Evolutionary conservation across 1,284 basidiomycete species (phyloP).

Genomic region (Malassezia sp.): DNA sequence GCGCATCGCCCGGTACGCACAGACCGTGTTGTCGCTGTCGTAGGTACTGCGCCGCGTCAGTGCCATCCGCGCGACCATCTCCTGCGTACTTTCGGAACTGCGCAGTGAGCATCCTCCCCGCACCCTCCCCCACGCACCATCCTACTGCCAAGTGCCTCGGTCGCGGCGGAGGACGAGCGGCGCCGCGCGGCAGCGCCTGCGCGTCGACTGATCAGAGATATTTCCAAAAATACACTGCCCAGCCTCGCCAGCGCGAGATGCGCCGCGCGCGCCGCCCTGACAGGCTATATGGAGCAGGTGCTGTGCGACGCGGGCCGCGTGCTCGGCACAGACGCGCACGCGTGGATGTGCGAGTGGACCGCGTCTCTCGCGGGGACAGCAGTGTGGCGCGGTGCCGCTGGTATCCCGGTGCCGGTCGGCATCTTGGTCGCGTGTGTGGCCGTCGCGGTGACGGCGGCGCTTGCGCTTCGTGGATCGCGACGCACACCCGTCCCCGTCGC

Average conservation of each 20-base stretch:
- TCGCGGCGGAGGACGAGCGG: background rate
- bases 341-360: background rate
- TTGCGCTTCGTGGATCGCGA: background rate
- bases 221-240: conserved; percentile 7
- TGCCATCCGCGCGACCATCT: background rate
- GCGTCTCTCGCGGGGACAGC: background rate
- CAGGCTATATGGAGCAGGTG: background rate
- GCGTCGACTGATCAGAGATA: conserved; percentile 6
- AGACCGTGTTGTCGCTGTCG: conserved; percentile 45
- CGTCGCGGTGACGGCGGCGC: background rate
- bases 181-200: no score
- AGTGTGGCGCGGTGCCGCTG: background rate
- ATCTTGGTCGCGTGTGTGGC: background rate
- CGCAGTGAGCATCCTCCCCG: background rate
- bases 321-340: background rate
- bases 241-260: background rate
- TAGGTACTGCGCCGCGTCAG: conserved; percentile 38
- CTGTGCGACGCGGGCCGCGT: background rate
- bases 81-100: conserved; percentile 16
- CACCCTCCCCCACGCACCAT: conserved; percentile 10
- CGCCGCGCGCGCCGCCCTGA: no score
- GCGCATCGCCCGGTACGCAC: conserved; percentile 18
- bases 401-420: background rate
- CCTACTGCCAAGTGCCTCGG: background rate
- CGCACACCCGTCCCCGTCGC: background rate